Evolutionary conservation across 2,329 filamentous ascomycete species (phyloP), one percentile per base, ranked within the genome.

Genomic region (Plenodomus tracheiphilus): DNA sequence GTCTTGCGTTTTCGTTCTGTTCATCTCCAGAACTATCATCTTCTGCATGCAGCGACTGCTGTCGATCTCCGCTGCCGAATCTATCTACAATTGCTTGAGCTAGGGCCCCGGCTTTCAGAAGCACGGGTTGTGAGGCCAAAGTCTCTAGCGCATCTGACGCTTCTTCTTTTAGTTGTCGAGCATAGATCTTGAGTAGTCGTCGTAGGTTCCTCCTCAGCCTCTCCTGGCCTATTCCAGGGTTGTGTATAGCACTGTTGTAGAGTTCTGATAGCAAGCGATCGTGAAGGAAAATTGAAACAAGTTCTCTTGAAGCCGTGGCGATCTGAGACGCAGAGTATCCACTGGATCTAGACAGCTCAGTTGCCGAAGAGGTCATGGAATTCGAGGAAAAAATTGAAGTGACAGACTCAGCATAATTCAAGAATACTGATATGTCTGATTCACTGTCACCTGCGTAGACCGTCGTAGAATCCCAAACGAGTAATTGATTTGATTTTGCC

Each of bases 1-100:
- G 18, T 2, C 1, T 16, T 5, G 22, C 20, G 8, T 38, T 35
- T 3, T 40, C 22, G 13, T 30, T 4, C 1, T 8, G 30, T 16
- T 61, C 53, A 0, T 54, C 51, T 13, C 51, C 53, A 10, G 47
- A 49, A 18, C 43, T 49, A 2, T 52, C 43, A 2, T 56, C 46
- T 8, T 36, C 15, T n/a, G 6, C 21, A 32, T 18, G 25, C 32
- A 35, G n/a, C 13, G 15, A 4, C 16, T 17, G 1, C 19, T 25
- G 7, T 18, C 6, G 13, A 6, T 15, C 28, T 8, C 9, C 21
- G 8, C 2, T 34, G 28, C 38, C 19, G 8, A 51, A 43, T 18
- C 45, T 42, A 9, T 44, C 47, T 2, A 59, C 38, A 17, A 59
- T 47, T 0, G 43, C 48, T 11, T 45, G 39, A 13, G 53, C 49